A percentile compares a stretch with the other conserved stretches of the same genome.
Conservation (phyloP, 2,329 filamentous ascomycete genomes). For the Aureobasidium subglaciale region DNA sequence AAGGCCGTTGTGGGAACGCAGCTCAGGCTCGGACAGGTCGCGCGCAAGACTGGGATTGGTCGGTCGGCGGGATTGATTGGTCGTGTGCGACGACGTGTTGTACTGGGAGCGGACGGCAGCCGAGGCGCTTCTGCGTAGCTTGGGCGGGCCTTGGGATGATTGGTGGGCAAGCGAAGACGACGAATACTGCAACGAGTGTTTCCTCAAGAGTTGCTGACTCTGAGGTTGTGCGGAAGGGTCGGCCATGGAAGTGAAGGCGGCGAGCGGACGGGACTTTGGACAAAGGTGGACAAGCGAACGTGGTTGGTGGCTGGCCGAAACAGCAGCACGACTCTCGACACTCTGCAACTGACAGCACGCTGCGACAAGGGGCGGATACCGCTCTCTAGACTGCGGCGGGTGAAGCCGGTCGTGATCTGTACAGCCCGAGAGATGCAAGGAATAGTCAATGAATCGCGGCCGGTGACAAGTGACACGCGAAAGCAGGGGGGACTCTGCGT, state of each 20-base stretch:
- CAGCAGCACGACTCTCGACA: background rate
- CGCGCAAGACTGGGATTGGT: conserved; percentile 6
- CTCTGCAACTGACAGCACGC: background rate
- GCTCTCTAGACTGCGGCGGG: background rate
- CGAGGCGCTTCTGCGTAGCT: conserved; percentile 11
- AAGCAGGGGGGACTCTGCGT: conserved; percentile 11
- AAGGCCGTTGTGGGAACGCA: conserved; percentile 12
- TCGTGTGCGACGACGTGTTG: conserved; percentile 13
- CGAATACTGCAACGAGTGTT: conserved; percentile 11
- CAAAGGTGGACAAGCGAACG: background rate
- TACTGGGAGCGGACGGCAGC: conserved; percentile 15
- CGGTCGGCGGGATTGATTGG: conserved; percentile 7
- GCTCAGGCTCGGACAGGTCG: conserved; percentile 12
- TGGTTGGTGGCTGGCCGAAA: conserved; percentile 6
- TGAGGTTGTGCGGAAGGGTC: conserved; percentile 1
- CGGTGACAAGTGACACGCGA: conserved; percentile 8
- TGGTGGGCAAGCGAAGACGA: background rate
- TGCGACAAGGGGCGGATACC: background rate
- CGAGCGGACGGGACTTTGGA: background rate
- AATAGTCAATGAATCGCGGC: conserved; percentile 7
- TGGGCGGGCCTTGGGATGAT: conserved; percentile 4
- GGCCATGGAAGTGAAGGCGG: conserved; percentile 8
- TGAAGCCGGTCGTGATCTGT: conserved; percentile 9
- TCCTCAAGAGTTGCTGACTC: conserved; percentile 13
- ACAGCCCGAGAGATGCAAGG: conserved; percentile 9